These are phyloP conservation scores for Vitis labrusca DNA, from an alignment of 164 flowering plant species.

Conservation along the genomic window DNA sequence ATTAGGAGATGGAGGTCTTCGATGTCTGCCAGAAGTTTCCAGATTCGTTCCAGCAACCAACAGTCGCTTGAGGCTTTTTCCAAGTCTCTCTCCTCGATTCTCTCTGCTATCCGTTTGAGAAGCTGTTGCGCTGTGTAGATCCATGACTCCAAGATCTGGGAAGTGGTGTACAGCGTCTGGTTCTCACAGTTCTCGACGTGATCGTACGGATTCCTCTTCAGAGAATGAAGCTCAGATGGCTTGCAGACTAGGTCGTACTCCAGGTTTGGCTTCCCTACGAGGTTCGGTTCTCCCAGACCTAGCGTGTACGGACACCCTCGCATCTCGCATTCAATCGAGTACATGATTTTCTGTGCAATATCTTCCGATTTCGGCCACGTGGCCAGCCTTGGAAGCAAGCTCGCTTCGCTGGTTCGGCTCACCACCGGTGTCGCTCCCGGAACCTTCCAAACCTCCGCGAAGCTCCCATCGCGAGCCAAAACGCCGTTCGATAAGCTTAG, in stretches of 20 bases:
- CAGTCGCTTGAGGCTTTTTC: constrained; percentile 53
- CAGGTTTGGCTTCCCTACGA: constrained; percentile 69
- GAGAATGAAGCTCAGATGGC: constrained; percentile 63
- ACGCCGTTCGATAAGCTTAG: constrained; percentile 47
- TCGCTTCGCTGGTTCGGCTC: constrained; percentile 63
- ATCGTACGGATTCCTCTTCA: constrained; percentile 44
- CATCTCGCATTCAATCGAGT: constrained; percentile 78
- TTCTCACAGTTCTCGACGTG: constrained; percentile 58
- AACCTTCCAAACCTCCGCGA: constrained; percentile 74
- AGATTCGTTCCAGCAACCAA: constrained; percentile 63
- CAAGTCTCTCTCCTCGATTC: constrained; percentile 35
- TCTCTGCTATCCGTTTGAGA: constrained; percentile 34
- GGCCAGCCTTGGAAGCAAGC: constrained; percentile 79
- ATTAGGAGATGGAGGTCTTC: constrained; percentile 65
- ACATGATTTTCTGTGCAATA: constrained; percentile 54
- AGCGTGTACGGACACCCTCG: constrained; percentile 68
- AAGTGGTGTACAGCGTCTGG: constrained; percentile 50
- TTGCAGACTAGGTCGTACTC: constrained; percentile 77
- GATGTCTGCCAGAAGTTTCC: constrained; percentile 70
- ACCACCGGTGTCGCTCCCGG: constrained; percentile 51
- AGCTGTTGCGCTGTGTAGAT: constrained; percentile 39
- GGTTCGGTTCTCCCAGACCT: constrained; percentile 87
- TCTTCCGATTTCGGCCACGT: constrained; percentile 74
- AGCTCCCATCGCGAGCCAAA: constrained; percentile 54
- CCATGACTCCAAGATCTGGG: constrained; percentile 84